phyloP scores from a whole-genome alignment of 169 alveolate genomes.

The Cryptosporidium sp. region DNA sequence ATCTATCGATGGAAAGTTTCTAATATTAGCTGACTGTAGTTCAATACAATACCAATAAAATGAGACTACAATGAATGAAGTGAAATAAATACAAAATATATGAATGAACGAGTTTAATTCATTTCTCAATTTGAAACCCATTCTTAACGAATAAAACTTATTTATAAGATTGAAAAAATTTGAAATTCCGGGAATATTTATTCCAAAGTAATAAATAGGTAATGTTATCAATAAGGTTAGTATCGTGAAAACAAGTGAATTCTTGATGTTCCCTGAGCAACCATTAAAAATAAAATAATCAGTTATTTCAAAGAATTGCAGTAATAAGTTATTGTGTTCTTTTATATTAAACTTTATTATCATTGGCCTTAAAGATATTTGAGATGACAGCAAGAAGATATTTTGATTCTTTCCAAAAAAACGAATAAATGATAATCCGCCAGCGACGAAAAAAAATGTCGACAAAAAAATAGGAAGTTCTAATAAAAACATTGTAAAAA shows the following conservation, averaged over 20 bases:
- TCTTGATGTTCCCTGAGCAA: constrained; percentile 7
- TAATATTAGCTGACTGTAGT: constrained; percentile 32
- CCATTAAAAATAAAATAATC: constrained; percentile 23
- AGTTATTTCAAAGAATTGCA: not conserved
- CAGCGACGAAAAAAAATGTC: constrained; percentile 38
- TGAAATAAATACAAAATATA: not conserved
- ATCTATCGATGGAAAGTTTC: constrained; percentile 1
- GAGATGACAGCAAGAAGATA: constrained; percentile 24
- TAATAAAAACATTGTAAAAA: constrained; percentile 31
- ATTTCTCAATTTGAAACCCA: not conserved
- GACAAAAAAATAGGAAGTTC: constrained; percentile 10
- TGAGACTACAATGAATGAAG: constrained; percentile 22
- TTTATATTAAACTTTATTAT: not conserved
- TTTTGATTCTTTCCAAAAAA: constrained; percentile 68
- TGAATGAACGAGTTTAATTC: not conserved
- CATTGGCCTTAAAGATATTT: not conserved
- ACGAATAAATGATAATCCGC: constrained; percentile 53
- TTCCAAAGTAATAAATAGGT: constrained; percentile 32
- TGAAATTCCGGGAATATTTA: constrained; percentile 49
- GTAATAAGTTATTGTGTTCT: not conserved
- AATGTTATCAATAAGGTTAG: constrained; percentile 22
- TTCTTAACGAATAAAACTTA: constrained; percentile 3
- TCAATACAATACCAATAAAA: constrained; percentile 70
- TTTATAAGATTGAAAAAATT: constrained; percentile 12
- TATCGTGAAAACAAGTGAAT: constrained; percentile 11